Evolutionary conservation across 176 grass and related monocot genomes (phyloP), one percentile per base, ranked within the genome.

Genomic region (Lolium perenne): DNA sequence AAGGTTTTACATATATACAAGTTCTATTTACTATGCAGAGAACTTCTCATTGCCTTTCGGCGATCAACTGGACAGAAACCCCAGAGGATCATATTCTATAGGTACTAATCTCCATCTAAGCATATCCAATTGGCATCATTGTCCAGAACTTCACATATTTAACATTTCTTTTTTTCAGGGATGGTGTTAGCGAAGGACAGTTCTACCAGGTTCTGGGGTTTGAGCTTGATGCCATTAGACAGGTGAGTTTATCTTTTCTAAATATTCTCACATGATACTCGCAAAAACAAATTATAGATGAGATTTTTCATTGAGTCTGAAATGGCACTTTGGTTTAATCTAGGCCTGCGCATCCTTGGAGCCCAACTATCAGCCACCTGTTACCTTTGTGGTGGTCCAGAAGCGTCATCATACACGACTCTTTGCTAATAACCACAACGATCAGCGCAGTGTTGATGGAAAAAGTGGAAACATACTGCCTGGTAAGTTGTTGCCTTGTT

Each of bases 341-440:
- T 79, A 93, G 91, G 94, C 89, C 1, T 95, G 94, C 67, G 89
- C 89, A n/a, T 95, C 94, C 5, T 41, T 95, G 38, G 91, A 95
- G 74, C 63, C 94, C 26, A 93, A 95, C 78, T 93, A 93, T 80
- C 91, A 95, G 74, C 94, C 91, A 58, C 89, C 88, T 4, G 87
- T 95, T 66, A 95, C 94, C 74, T 95, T 93, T 41, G 80, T 95
- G n/a, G 91, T 95, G 38, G 94, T 95, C 47, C 94, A 95, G 66
- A 95, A 95, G 70, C 86, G 94, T 17, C 94, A 93, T 89, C 94
- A 95, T 47, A 95, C 94, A 60, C 79, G 91, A 6, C 78, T 93
- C 23, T 95, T 95, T 83, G 89, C 91, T 11, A 87, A 93, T 76
- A 89, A 95, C 22, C 89, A 91, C 47, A 63, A 81, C 32, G 94